A percentile compares a stretch with the other conserved stretches of the same genome.
Conservation (phyloP, 2,329 filamentous ascomycete genomes). For the Stachybotrys elegans region DNA sequence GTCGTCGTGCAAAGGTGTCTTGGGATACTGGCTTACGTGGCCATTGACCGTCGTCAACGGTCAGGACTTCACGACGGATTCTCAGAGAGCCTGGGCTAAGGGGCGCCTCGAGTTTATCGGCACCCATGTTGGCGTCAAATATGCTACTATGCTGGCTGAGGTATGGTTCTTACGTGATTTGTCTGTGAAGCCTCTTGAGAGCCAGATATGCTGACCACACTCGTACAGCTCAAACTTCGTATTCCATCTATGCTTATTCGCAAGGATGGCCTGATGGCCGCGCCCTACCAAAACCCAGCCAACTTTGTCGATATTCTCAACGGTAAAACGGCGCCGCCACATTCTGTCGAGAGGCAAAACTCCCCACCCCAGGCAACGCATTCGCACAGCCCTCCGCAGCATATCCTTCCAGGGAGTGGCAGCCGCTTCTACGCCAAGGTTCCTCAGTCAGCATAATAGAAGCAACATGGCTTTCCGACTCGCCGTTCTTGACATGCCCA, state of each 20-base stretch:
- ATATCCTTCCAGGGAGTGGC: no score
- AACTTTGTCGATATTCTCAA: constrained; percentile 43
- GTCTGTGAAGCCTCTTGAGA: no score
- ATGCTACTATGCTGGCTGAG: constrained; percentile 49
- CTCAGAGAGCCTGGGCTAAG: constrained; percentile 50
- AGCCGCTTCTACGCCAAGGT: no score
- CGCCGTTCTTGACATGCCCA: no score
- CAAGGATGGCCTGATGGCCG: constrained; percentile 44
- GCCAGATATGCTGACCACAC: constrained; percentile 6
- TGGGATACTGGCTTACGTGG: constrained; percentile 57
- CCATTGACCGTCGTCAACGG: constrained; percentile 48
- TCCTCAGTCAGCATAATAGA: no score
- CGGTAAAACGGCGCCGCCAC: constrained; percentile 26
- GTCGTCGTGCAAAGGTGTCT: constrained; percentile 45
- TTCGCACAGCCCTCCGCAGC: no score
- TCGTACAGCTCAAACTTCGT: constrained; percentile 47
- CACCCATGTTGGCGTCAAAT: constrained; percentile 51
- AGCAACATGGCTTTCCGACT: no score
- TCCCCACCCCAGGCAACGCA: no score
- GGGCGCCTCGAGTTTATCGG: constrained; percentile 51
- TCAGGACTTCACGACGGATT: constrained; percentile 55
- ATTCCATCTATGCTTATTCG: constrained; percentile 59
- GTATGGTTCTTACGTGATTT: constrained; percentile 25
- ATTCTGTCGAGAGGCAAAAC: no score
- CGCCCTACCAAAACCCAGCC: constrained; percentile 34